These are phyloP conservation scores for Metschnikowia cerradonensis DNA, from an alignment of 805 yeast genomes.

Conservation along the genomic window DNA sequence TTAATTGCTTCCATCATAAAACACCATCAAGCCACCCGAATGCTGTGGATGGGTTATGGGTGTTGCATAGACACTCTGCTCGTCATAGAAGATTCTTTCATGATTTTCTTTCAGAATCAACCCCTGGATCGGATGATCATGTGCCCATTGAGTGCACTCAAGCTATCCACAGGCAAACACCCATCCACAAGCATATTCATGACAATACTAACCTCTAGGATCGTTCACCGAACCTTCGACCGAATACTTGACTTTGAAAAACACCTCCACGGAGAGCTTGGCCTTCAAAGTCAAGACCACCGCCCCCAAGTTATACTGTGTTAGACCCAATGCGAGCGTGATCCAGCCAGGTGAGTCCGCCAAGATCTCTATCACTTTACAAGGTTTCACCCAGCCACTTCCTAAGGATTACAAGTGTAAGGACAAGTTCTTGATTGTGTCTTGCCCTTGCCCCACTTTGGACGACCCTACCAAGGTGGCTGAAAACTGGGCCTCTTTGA, in stretches of 20 bases:
- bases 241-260: slow-evolving; percentile 52
- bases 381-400: slow-evolving; percentile 78
- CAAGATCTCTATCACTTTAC: slow-evolving; percentile 77
- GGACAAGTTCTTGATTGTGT: slow-evolving; percentile 88
- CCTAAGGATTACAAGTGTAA: slow-evolving; percentile 70
- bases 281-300: slow-evolving; percentile 98
- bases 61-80: too few species aligned
- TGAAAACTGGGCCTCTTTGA: slow-evolving; percentile 73
- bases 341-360: slow-evolving; percentile 69
- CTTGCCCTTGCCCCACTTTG: slow-evolving; percentile 69
- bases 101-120: too few species aligned
- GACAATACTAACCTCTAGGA: slow-evolving; percentile 42
- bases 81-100: too few species aligned
- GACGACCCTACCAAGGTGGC: slow-evolving; percentile 56
- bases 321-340: slow-evolving; percentile 88
- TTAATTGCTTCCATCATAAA: background rate
- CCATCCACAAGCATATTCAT: background rate
- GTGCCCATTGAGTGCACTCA: background rate
- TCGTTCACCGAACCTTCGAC: slow-evolving; percentile 73
- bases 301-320: slow-evolving; percentile 93
- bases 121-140: too few species aligned
- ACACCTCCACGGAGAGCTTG: slow-evolving; percentile 51
- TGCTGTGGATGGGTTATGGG: background rate
- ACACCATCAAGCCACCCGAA: background rate
- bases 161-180: background rate